Evolutionary conservation across 176 grass and related monocot genomes (phyloP), one percentile per base, ranked within the genome.

Genomic region (Metroxylon sagu): DNA sequence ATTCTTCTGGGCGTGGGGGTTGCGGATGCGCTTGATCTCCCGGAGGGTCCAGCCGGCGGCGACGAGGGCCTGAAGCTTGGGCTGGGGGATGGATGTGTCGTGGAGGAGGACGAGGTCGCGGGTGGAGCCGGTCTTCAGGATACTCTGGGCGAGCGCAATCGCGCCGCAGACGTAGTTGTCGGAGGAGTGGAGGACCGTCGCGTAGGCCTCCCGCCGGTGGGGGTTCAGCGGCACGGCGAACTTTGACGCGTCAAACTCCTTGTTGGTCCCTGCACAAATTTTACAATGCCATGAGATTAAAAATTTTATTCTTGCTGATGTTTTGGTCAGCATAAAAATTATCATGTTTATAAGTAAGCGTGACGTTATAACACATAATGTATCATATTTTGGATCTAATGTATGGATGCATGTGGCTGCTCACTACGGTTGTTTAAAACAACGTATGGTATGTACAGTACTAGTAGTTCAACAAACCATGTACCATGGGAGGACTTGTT

Each of bases 161-260:
- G 87, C 92, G 49, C 92, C 90, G 76, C 92, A 97, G 6, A 97
- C 68, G 72, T 97, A 97, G 17, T 65, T 64, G 65, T 91, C 87
- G 14, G 92, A 88, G 43, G 92, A 97, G 84, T 97, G 92, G n/a
- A 97, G 87, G 31, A 97, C 84, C 49, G 92, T 97, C 14, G 78
- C 92, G 56, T 97, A 97, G 26, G 92, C 92, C 76, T 88, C 86
- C 3, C 90, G 79, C 3, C 59, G 82, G 7, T 17, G 26, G 7
- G 19, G 17, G 25, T 2, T 50, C 25, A 25, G 48, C 56, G 48
- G 25, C 25, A 6, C 16, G 16, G 68, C 43, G 16, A 71, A 56
- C 43, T 71, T 59, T 7, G 68, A 60, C 23, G 27, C 16, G 56
- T 71, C 56, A 49, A 18, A 71, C 10, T 29, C 68, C 48, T 19